Conservation (phyloP, 305 asterid genomes). For the Fraxinus baroniana region DNA sequence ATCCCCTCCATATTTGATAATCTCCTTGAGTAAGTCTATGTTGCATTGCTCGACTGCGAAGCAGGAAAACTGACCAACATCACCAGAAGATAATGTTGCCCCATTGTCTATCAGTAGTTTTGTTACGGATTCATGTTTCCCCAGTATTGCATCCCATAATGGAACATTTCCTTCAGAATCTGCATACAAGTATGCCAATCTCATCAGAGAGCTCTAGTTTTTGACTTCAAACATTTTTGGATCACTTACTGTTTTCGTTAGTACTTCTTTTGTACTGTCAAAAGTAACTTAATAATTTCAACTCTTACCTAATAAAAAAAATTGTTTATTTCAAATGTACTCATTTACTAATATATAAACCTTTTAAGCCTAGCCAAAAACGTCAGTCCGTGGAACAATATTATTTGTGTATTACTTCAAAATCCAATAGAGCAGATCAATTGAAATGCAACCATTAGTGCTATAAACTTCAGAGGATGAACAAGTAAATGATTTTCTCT, state of each 20-base stretch:
- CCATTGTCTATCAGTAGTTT: constrained; percentile 55
- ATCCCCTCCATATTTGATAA: constrained; percentile 59
- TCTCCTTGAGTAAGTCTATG: constrained; percentile 56
- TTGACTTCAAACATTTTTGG: too few species aligned
- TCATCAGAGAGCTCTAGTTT: neutral
- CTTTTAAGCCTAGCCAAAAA: neutral
- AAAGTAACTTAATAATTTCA: too few species aligned
- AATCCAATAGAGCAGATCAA: neutral
- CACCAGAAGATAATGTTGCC: constrained; percentile 58
- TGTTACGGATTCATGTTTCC: constrained; percentile 45
- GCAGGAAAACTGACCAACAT: constrained; percentile 63
- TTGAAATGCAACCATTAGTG: neutral
- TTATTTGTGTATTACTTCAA: neutral
- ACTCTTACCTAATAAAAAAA: neutral
- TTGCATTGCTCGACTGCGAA: constrained; percentile 59
- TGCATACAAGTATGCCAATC: constrained; percentile 25
- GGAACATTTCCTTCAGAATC: constrained; percentile 85
- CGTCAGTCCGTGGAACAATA: neutral
- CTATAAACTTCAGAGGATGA: neutral
- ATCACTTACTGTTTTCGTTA: too few species aligned
- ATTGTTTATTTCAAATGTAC: neutral
- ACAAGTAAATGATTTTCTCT: neutral
- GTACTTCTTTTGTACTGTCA: too few species aligned
- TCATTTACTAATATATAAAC: neutral
- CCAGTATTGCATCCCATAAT: constrained; percentile 70